Percentiles rank a stretch among this genome's conserved stretches.
phyloP scores from a whole-genome alignment of 352 stramenopile species.

The Phytopythium boreale region DNA sequence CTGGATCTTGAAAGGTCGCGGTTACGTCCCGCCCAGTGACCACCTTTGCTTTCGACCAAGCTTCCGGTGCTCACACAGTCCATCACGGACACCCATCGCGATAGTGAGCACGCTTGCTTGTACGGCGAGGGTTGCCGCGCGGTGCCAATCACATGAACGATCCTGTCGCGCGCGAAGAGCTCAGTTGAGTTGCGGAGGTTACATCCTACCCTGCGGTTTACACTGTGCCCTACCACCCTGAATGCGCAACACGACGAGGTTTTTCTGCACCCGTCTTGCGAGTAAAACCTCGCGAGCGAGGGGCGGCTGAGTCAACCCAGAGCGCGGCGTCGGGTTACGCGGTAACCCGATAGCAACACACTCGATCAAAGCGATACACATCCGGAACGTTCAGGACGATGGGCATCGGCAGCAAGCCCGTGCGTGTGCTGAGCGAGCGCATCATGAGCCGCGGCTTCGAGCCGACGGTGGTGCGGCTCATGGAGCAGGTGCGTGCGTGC shows the following conservation, averaged over 20 bases:
- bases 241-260: not conserved
- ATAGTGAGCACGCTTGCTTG: too few relatives aligned
- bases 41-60: too few relatives aligned
- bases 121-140: too few relatives aligned
- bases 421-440: constrained; percentile 80
- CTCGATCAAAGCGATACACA: not conserved
- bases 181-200: too few relatives aligned
- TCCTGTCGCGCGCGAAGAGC: too few relatives aligned
- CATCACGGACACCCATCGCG: too few relatives aligned
- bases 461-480: constrained; percentile 71
- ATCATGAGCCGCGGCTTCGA: constrained; percentile 85
- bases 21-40: not conserved
- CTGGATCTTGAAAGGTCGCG: not conserved
- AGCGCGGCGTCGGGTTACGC: not conserved
- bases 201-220: not conserved
- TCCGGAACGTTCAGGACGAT: not conserved
- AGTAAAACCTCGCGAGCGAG: too few relatives aligned
- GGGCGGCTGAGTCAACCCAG: not conserved
- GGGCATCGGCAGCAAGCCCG: constrained; percentile 46
- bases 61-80: too few relatives aligned
- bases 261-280: too few relatives aligned
- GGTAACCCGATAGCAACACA: too few relatives aligned
- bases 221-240: not conserved
- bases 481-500: constrained; percentile 57
- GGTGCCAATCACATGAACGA: too few relatives aligned